These are phyloP conservation scores for Lyophyllum atratum DNA, from an alignment of 768 basidiomycete species.

Conservation along the genomic window DNA sequence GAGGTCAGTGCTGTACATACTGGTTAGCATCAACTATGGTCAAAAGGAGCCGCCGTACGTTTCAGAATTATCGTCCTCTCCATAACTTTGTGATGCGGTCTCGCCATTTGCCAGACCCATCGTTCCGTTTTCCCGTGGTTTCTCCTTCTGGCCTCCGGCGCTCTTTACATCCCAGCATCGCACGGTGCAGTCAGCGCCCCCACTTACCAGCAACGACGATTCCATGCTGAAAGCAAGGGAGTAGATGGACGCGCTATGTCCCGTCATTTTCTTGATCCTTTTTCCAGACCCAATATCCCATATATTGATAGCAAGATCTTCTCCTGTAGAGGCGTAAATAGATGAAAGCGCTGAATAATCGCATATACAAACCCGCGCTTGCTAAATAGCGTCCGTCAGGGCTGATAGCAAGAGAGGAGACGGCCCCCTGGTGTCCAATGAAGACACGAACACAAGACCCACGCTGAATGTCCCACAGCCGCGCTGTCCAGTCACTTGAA, in stretches of 20 bases:
- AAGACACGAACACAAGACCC: slow-evolving; percentile 94
- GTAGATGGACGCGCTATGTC: slow-evolving; percentile 88
- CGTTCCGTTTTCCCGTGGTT: slow-evolving; percentile 57
- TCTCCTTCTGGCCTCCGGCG: slow-evolving; percentile 62
- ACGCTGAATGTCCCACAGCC: slow-evolving; percentile 97
- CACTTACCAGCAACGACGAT: slow-evolving; percentile 87
- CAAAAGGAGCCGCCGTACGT: slow-evolving; percentile 55
- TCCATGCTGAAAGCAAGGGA: slow-evolving; percentile 92
- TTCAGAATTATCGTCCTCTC: slow-evolving; percentile 62
- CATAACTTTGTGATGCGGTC: slow-evolving; percentile 30
- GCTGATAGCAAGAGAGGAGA: slow-evolving; percentile 85
- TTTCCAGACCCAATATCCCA: slow-evolving; percentile 98
- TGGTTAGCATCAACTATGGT: slow-evolving; percentile 10
- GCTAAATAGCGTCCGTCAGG: slow-evolving; percentile 95
- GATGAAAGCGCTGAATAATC: slow-evolving; percentile 2
- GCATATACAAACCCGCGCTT: slow-evolving; percentile 62
- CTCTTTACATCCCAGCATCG: slow-evolving; percentile 97
- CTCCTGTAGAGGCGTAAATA: slow-evolving; percentile 45
- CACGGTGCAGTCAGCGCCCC: slow-evolving; percentile 93
- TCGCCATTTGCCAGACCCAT: slow-evolving; percentile 22
- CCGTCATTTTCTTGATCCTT: slow-evolving; percentile 94
- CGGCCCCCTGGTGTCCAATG: slow-evolving; percentile 88
- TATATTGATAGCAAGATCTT: slow-evolving; percentile 90
- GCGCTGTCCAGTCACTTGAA: slow-evolving; percentile 93
- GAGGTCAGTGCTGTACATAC: slow-evolving; percentile 67